Evolutionary conservation across 768 basidiomycete genomes (phyloP).

Genomic region (Dentipellis sp.): DNA sequence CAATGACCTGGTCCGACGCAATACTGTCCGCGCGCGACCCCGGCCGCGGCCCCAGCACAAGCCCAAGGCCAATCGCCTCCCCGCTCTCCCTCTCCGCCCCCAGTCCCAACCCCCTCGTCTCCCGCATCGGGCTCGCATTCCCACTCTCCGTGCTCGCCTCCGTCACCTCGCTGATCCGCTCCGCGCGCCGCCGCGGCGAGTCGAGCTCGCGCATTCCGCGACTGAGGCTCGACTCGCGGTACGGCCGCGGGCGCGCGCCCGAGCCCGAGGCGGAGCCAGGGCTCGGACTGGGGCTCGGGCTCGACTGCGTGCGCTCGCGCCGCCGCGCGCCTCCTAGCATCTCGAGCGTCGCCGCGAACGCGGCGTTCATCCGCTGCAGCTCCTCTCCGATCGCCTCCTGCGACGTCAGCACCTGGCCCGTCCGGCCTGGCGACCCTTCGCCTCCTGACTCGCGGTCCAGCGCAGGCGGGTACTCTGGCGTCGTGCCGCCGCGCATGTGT

Average conservation of each 20-base stretch:
- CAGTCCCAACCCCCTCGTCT: constrained; percentile 8
- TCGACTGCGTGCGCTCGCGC: constrained; percentile 19
- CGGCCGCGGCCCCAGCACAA: constrained; percentile 16
- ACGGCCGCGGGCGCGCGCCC: constrained; percentile 2
- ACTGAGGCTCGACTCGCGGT: not conserved
- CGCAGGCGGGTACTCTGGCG: constrained; percentile 6
- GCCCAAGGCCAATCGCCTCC: constrained; percentile 2
- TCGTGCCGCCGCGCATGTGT: not conserved
- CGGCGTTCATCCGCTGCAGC: constrained; percentile 56
- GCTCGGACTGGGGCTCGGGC: constrained; percentile 1
- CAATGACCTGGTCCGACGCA: constrained; percentile 42
- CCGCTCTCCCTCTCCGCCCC: constrained; percentile 13
- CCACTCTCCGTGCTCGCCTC: constrained; percentile 6
- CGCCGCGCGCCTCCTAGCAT: constrained; percentile 33
- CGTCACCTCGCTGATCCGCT: constrained; percentile 15
- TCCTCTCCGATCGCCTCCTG: constrained; percentile 58
- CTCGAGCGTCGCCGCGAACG: constrained; percentile 55
- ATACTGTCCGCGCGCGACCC: constrained; percentile 34
- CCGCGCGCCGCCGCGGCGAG: constrained; percentile 7
- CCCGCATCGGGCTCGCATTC: not conserved
- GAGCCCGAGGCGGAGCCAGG: constrained; percentile 6
- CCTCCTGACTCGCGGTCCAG: constrained; percentile 8
- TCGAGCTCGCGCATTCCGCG: not conserved
- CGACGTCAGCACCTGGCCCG: constrained; percentile 53
- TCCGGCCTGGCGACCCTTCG: constrained; percentile 15